A percentile compares a stretch with the other conserved stretches of the same genome.
These are phyloP conservation scores for Letharia columbiana DNA, from an alignment of 495 filamentous ascomycete genomes.

Conservation along the genomic window DNA sequence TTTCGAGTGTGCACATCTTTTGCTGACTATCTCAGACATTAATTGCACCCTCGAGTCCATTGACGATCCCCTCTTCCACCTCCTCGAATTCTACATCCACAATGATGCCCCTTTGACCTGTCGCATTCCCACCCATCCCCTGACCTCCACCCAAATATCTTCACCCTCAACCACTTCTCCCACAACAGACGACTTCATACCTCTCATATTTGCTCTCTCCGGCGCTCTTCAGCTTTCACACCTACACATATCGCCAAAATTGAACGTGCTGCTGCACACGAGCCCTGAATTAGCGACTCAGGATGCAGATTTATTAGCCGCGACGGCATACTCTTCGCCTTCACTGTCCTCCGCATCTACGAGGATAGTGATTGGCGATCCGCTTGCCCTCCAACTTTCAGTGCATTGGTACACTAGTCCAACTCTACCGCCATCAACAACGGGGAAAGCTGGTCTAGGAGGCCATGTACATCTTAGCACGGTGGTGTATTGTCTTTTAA, in stretches of 20 bases:
- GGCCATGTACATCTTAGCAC: constrained; percentile 28
- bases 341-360: constrained; percentile 52
- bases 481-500: constrained; percentile 29
- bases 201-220: constrained; percentile 73
- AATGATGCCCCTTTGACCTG: constrained; percentile 89
- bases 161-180: constrained; percentile 23
- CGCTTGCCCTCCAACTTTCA: constrained; percentile 67
- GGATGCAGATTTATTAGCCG: constrained; percentile 68
- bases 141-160: constrained; percentile 28
- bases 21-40: constrained; percentile 47
- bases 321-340: constrained; percentile 76
- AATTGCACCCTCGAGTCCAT: constrained; percentile 88
- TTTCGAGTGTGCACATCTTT: background rate
- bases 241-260: constrained; percentile 77
- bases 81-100: constrained; percentile 98
- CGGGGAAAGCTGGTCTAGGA: constrained; percentile 21
- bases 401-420: constrained; percentile 62
- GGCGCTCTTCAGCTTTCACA: constrained; percentile 84
- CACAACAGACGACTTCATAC: constrained; percentile 46
- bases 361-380: constrained; percentile 72
- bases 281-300: constrained; percentile 37
- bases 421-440: constrained; percentile 31
- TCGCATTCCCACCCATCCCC: constrained; percentile 74
- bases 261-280: constrained; percentile 83
- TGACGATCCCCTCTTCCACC: constrained; percentile 85